Evolutionary conservation across 306 rosid genomes (phyloP).

Genomic region (Cyclanthera cordifolia): DNA sequence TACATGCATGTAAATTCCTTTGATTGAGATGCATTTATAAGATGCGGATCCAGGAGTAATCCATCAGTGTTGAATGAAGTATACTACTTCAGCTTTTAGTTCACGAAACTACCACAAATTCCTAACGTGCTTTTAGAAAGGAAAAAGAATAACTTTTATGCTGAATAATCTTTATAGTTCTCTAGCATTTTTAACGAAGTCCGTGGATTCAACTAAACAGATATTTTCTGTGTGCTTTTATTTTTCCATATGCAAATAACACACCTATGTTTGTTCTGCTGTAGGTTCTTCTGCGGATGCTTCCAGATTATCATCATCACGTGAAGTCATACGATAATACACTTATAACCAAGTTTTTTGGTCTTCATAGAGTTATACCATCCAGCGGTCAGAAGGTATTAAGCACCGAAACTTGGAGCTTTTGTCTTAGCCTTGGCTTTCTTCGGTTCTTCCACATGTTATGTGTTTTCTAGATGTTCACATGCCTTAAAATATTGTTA

Average conservation of each 20-base stretch:
- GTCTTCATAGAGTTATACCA: constrained; percentile 95
- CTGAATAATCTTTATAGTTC: neutral
- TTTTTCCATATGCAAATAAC: constrained; percentile 16
- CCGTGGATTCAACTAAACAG: neutral
- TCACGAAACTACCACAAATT: neutral
- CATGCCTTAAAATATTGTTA: neutral
- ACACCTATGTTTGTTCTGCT: constrained; percentile 13
- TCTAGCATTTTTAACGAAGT: neutral
- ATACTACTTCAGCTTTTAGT: neutral
- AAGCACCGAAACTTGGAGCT: constrained; percentile 6
- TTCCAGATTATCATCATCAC: constrained; percentile 90
- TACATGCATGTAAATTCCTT: neutral
- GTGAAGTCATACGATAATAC: constrained; percentile 83
- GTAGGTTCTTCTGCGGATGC: constrained; percentile 94
- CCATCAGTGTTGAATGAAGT: neutral
- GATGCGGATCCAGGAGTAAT: neutral
- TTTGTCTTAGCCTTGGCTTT: constrained; percentile 8
- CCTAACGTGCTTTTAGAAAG: neutral
- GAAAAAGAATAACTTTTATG: neutral
- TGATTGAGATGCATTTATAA: neutral
- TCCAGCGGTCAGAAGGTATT: constrained; percentile 92
- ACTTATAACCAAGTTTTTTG: constrained; percentile 83
- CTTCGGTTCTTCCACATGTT: neutral
- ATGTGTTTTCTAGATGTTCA: neutral
- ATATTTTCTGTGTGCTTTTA: neutral